Evolutionary conservation across 768 basidiomycete species (phyloP).

Genomic region (Amanita thiersii): DNA sequence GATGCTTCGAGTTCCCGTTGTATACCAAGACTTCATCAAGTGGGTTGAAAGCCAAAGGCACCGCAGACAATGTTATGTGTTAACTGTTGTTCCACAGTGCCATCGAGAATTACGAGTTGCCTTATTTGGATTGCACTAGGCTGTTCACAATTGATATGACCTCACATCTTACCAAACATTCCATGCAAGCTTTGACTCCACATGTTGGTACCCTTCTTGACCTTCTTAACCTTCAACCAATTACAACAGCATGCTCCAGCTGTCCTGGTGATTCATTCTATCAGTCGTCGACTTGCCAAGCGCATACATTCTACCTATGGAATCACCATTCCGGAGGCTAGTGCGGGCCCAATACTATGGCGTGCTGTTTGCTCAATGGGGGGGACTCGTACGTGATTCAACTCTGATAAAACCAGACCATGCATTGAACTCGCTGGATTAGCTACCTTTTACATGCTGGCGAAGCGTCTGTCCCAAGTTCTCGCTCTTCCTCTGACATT

Average conservation of each 20-base stretch:
- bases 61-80: conserved; percentile 4
- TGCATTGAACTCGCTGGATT: conserved; percentile 8
- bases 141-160: conserved; percentile 55
- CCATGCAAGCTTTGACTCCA: conserved; percentile 59
- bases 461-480: conserved; percentile 49
- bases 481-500: conserved; percentile 55
- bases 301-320: conserved; percentile 44
- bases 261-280: conserved; percentile 45
- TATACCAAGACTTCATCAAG: conserved; percentile 72
- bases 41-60: conserved; percentile 23
- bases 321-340: conserved; percentile 64
- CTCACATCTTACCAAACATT: conserved; percentile 67
- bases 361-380: conserved; percentile 56
- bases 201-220: conserved; percentile 30
- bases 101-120: conserved; percentile 69
- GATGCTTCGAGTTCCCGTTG: conserved; percentile 69
- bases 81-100: conserved; percentile 35
- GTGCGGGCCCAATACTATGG: conserved; percentile 75
- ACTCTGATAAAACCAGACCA: background rate
- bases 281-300: conserved; percentile 56
- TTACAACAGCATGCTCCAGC: conserved; percentile 55
- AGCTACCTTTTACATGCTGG: conserved; percentile 61
- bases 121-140: conserved; percentile 69
- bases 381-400: conserved; percentile 59
- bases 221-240: background rate